Percentiles rank a stretch among this genome's conserved stretches.
These are phyloP conservation scores for Blastobotrys indianensis DNA, from an alignment of 1,139 yeast species.

Conservation along the genomic window DNA sequence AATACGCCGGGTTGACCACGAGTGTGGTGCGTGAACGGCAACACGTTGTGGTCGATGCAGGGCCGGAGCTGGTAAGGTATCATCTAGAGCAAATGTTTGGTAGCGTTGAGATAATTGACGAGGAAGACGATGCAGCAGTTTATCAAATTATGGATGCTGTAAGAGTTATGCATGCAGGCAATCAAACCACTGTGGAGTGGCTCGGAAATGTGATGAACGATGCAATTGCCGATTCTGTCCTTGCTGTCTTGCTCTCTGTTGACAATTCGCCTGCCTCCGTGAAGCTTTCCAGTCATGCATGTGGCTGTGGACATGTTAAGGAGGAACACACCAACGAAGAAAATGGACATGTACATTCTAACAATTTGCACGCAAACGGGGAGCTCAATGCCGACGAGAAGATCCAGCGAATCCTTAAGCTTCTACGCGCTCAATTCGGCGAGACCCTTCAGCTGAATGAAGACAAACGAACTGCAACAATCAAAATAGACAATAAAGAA, in stretches of 20 bases:
- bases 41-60: slow-evolving; percentile 70
- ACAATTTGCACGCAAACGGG: slow-evolving; percentile 24
- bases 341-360: slow-evolving; percentile 17
- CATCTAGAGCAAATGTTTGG: slow-evolving; percentile 97
- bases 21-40: slow-evolving; percentile 82
- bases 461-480: slow-evolving; percentile 45
- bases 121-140: slow-evolving; percentile 41
- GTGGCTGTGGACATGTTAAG: slow-evolving; percentile 42
- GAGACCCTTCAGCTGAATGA: slow-evolving; percentile 49
- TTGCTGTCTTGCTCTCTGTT: slow-evolving; percentile 83
- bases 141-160: slow-evolving; percentile 47
- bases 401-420: slow-evolving; percentile 54
- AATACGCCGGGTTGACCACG: slow-evolving; percentile 80
- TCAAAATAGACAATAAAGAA: slow-evolving; percentile 63
- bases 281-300: slow-evolving; percentile 62
- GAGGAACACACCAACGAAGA: slow-evolving; percentile 11
- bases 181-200: slow-evolving; percentile 67
- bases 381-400: slow-evolving; percentile 43
- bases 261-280: slow-evolving; percentile 96
- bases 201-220: slow-evolving; percentile 84
- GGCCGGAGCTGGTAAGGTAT: slow-evolving; percentile 74
- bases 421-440: slow-evolving; percentile 85
- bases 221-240: slow-evolving; percentile 88
- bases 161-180: slow-evolving; percentile 26
- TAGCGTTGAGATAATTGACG: slow-evolving; percentile 58